Conservation (phyloP, 495 filamentous ascomycete species). For the Cudoniella acicularis region DNA sequence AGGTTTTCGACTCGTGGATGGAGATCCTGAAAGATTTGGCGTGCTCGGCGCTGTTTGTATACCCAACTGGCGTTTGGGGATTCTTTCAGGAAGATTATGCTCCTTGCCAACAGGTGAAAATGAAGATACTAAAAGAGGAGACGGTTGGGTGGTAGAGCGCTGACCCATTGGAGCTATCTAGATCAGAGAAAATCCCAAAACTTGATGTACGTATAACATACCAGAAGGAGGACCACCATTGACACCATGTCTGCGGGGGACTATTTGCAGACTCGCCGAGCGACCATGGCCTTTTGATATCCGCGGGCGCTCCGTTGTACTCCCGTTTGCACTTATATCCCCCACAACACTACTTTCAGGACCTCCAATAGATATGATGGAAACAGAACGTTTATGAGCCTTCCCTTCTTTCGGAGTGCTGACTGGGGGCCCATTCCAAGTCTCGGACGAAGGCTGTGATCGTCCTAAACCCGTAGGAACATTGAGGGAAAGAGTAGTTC, state of each 20-base stretch:
- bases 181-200: neutral
- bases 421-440: slow-evolving; percentile 15
- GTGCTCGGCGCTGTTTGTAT: slow-evolving; percentile 37
- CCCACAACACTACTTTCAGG: slow-evolving; percentile 47
- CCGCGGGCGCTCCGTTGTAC: slow-evolving; percentile 30
- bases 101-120: slow-evolving; percentile 12
- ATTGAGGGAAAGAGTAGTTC: slow-evolving; percentile 55
- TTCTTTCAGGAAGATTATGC: slow-evolving; percentile 7
- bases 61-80: slow-evolving; percentile 32
- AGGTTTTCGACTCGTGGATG: slow-evolving; percentile 11
- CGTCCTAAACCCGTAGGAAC: slow-evolving; percentile 36
- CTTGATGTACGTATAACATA: slow-evolving; percentile 20
- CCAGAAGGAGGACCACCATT: slow-evolving; percentile 44
- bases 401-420: slow-evolving; percentile 8
- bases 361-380: slow-evolving; percentile 88
- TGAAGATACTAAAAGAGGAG: slow-evolving; percentile 20
- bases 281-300: slow-evolving; percentile 65
- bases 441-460: slow-evolving; percentile 23
- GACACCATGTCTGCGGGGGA: slow-evolving; percentile 46
- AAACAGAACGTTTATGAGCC: slow-evolving; percentile 70
- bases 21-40: slow-evolving; percentile 27
- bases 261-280: slow-evolving; percentile 79
- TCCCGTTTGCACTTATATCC: slow-evolving; percentile 35
- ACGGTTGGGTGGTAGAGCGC: slow-evolving; percentile 25
- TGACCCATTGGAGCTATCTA: slow-evolving; percentile 39